These are phyloP conservation scores for Trametes gibbosa DNA, from an alignment of 768 basidiomycete species.

Conservation along the genomic window DNA sequence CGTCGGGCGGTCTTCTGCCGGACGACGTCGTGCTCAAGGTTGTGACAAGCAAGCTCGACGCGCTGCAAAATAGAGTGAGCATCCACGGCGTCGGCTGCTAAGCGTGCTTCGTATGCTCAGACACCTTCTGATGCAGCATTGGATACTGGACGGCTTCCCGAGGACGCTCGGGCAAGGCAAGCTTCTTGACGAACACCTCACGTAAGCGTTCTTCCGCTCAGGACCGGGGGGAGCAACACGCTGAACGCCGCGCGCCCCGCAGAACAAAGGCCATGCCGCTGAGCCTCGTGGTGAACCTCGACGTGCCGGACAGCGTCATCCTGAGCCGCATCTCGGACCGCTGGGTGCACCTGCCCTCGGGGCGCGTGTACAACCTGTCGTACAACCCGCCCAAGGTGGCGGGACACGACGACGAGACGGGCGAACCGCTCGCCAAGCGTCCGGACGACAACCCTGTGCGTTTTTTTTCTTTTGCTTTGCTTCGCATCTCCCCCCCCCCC, in stretches of 20 bases:
- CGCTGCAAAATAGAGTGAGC: constrained; percentile 60
- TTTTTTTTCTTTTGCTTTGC: constrained; percentile 16
- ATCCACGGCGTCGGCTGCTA: neutral
- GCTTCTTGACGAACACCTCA: constrained; percentile 73
- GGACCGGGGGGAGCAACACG: neutral
- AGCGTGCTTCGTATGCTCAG: neutral
- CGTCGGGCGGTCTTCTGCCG: constrained; percentile 70
- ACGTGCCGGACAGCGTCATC: constrained; percentile 87
- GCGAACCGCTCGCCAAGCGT: constrained; percentile 82
- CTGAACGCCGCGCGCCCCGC: neutral
- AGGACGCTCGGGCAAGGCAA: constrained; percentile 83
- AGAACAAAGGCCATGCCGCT: constrained; percentile 66
- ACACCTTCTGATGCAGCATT: constrained; percentile 50
- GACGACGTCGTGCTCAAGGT: constrained; percentile 81
- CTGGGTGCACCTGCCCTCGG: constrained; percentile 85
- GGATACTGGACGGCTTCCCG: constrained; percentile 93
- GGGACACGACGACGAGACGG: constrained; percentile 83
- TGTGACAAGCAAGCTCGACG: constrained; percentile 68
- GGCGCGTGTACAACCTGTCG: constrained; percentile 85
- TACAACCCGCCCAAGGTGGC: constrained; percentile 82
- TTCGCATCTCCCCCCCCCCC: neutral
- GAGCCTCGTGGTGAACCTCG: constrained; percentile 80
- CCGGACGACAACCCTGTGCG: constrained; percentile 88
- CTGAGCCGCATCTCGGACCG: constrained; percentile 85
- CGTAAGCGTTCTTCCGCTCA: constrained; percentile 39